Base-by-base conservation (phyloP, 257 asterid species). In the Solanum piurae region DNA sequence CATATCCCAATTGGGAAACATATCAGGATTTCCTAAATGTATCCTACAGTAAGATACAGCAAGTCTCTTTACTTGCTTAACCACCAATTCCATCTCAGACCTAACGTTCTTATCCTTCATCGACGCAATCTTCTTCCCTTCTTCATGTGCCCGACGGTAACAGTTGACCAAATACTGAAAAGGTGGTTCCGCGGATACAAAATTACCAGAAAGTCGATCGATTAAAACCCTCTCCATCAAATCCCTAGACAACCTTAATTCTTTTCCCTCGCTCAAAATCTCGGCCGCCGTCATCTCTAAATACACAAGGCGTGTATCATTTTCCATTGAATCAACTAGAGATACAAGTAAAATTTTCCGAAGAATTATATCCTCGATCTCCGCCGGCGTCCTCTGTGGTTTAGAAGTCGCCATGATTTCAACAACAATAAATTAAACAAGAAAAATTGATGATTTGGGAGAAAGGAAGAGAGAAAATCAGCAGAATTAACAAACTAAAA, bases 281-380 rank as follows among this genome's bases (percentile, higher is more conserved):
- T 97, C 99, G 2, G 98, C 98, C 4, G 99, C 99, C 7, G 98
- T 87, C 93, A 91, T 89, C 89, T 96, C 98, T 49, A 96, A 89
- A 76, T 94, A 96, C 44, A 91, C 98, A 42, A 92, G 80, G 52
- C 96, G 92, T 4, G 94, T 90, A 89, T 97, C 99, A 85, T 29
- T 92, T 69, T 93, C 95, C 98, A 94, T 93, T 38, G 96, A 93
- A 92, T 96, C 98, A 79, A 91, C 77, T 64, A 95, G 92, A 23
- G 97, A 89, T 3, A 97, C 94, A 5, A 95, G 92, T 84, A 96
- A 93, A 31, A 97, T 93, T 88, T 95, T 96, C 82, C 98, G 94
- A 86, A 96, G 95, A 86, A 97, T 94, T 62, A 95, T 92, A 74
- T 97, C 99, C 94, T 96, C 99, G 92, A 97, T 93, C 92, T 96